phyloP scores from a whole-genome alignment of 257 asterid species.

The Petunia axillaris region DNA sequence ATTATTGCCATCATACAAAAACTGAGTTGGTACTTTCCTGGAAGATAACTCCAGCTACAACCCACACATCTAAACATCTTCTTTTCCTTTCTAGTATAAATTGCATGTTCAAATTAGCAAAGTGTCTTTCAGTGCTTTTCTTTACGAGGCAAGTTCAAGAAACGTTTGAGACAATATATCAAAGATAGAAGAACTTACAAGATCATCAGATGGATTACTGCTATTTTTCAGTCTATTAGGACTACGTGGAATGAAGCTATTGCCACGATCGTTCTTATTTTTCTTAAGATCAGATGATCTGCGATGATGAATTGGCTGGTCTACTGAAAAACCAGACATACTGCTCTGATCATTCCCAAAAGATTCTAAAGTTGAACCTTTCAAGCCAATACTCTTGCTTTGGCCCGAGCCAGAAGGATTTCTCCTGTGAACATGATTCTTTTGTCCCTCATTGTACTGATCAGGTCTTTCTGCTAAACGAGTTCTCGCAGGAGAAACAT shows the following conservation, averaged over 20 bases:
- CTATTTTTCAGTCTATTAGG: conserved; percentile 29
- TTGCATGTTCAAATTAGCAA: not conserved
- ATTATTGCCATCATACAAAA: not conserved
- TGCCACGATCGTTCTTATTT: conserved; percentile 31
- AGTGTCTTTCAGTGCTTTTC: not conserved
- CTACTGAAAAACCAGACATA: conserved; percentile 26
- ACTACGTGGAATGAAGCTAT: conserved; percentile 31
- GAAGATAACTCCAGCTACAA: too few species aligned
- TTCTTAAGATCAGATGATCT: conserved; percentile 37
- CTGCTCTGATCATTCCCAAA: conserved; percentile 38
- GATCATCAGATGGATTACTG: conserved; percentile 44
- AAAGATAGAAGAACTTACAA: conserved; percentile 43
- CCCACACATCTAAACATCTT: too few species aligned
- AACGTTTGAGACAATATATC: not conserved
- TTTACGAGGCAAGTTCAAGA: not conserved
- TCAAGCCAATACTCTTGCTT: conserved; percentile 31
- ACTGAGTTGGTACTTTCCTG: too few species aligned
- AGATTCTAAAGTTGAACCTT: conserved; percentile 39
- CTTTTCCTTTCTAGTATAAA: too few species aligned
- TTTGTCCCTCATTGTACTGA: not conserved
- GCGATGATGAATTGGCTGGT: conserved; percentile 30
- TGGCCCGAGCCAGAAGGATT: conserved; percentile 32
- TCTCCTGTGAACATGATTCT: conserved; percentile 28
- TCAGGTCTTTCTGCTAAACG: not conserved
- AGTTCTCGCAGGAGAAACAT: not conserved